Evolutionary conservation across 768 basidiomycete species (phyloP).

Genomic region (Mycena vulgaris): DNA sequence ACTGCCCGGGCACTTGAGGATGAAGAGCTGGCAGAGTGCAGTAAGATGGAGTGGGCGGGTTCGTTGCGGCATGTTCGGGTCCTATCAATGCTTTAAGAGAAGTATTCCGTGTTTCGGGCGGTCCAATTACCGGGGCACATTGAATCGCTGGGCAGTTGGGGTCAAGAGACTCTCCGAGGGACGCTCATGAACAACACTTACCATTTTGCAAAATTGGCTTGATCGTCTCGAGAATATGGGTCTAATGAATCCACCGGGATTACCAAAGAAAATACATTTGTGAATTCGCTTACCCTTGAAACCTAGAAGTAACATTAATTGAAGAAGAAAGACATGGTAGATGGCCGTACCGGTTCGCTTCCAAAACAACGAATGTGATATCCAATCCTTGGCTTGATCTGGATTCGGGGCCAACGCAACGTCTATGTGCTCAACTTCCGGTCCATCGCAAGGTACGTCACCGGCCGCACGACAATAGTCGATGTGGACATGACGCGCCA

Average conservation of each 20-base stretch:
- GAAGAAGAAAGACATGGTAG: neutral
- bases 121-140: slow-evolving; percentile 62
- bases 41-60: slow-evolving; percentile 64
- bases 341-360: slow-evolving; percentile 49
- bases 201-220: slow-evolving; percentile 69
- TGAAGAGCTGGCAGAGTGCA: slow-evolving; percentile 72
- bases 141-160: slow-evolving; percentile 54
- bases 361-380: slow-evolving; percentile 72
- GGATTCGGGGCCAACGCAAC: slow-evolving; percentile 61
- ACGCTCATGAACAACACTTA: slow-evolving; percentile 42
- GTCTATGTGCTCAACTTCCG: slow-evolving; percentile 63
- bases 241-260: slow-evolving; percentile 51
- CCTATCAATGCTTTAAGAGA: slow-evolving; percentile 49
- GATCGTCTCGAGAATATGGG: slow-evolving; percentile 74
- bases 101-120: neutral
- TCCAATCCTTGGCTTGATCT: slow-evolving; percentile 63
- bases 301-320: slow-evolving; percentile 49
- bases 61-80: slow-evolving; percentile 61
- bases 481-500: slow-evolving; percentile 72
- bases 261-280: neutral
- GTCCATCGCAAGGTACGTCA: slow-evolving; percentile 54
- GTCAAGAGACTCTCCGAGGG: neutral
- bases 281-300: slow-evolving; percentile 61
- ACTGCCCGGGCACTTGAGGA: slow-evolving; percentile 35
- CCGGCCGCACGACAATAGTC: slow-evolving; percentile 65